Conservation (phyloP, 2,329 filamentous ascomycete species). For the Alternaria novae-zelandiae region DNA sequence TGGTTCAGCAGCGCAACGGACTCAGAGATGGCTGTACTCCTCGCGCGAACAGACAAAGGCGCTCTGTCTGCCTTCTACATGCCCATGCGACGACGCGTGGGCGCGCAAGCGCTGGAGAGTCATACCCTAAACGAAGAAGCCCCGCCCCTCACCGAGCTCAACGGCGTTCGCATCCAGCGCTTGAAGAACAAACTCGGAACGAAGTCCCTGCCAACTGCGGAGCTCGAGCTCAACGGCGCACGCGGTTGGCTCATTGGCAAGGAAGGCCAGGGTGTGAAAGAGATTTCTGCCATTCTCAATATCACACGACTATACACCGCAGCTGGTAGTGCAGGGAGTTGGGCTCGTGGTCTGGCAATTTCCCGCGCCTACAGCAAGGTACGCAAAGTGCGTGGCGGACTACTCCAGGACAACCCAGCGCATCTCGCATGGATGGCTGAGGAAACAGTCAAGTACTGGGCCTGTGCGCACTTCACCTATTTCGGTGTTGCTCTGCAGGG, state of each 20-base stretch:
- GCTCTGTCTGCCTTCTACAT: slow-evolving; percentile 69
- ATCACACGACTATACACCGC: slow-evolving; percentile 68
- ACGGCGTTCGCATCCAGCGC: slow-evolving; percentile 71
- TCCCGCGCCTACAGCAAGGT: slow-evolving; percentile 65
- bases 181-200: slow-evolving; percentile 78
- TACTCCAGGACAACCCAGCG: slow-evolving; percentile 60
- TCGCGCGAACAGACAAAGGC: slow-evolving; percentile 64
- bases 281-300: slow-evolving; percentile 72
- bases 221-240: slow-evolving; percentile 62
- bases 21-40: slow-evolving; percentile 67
- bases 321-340: slow-evolving; percentile 59
- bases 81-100: slow-evolving; percentile 60
- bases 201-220: slow-evolving; percentile 72
- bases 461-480: slow-evolving; percentile 62
- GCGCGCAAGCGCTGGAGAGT: not conserved
- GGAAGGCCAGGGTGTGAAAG: slow-evolving; percentile 70
- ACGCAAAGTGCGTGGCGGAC: slow-evolving; percentile 57
- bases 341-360: slow-evolving; percentile 64
- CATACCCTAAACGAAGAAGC: slow-evolving; percentile 20
- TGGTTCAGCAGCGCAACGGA: slow-evolving; percentile 75
- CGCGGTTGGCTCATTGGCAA: slow-evolving; percentile 66
- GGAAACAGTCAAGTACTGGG: slow-evolving; percentile 63
- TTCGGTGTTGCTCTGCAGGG: slow-evolving; percentile 64
- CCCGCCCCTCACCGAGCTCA: slow-evolving; percentile 56
- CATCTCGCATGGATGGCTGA: slow-evolving; percentile 66